phyloP scores from a whole-genome alignment of 2,329 filamentous ascomycete genomes.

The Mycosphaerella arachidis region DNA sequence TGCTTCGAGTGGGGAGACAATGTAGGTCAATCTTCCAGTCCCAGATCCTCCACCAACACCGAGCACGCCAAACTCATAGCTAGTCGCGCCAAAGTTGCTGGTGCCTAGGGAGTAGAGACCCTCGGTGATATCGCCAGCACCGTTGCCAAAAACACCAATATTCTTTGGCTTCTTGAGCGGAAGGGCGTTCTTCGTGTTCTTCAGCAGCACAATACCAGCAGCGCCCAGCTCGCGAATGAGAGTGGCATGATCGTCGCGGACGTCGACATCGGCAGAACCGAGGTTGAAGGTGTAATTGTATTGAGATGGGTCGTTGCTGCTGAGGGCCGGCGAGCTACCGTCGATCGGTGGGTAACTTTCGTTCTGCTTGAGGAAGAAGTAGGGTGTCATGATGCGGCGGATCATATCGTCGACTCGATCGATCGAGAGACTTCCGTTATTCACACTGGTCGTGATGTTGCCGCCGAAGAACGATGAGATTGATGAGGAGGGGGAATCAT shows the following conservation, averaged over 20 bases:
- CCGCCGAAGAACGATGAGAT: slow-evolving; percentile 24
- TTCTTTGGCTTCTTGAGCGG: slow-evolving; percentile 50
- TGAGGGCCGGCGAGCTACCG: slow-evolving; percentile 23
- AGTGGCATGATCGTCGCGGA: slow-evolving; percentile 33
- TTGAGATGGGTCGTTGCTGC: slow-evolving; percentile 6
- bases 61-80: slow-evolving; percentile 42
- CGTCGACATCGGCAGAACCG: slow-evolving; percentile 34
- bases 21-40: slow-evolving; percentile 36
- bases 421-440: slow-evolving; percentile 48
- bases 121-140: slow-evolving; percentile 45
- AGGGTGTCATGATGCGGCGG: slow-evolving; percentile 46
- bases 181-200: slow-evolving; percentile 48
- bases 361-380: slow-evolving; percentile 55
- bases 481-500: neutral
- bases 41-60: slow-evolving; percentile 41
- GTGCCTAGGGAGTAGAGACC: slow-evolving; percentile 40
- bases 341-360: slow-evolving; percentile 39
- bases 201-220: slow-evolving; percentile 42
- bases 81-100: slow-evolving; percentile 21
- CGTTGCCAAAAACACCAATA: slow-evolving; percentile 49
- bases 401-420: slow-evolving; percentile 58
- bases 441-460: slow-evolving; percentile 50
- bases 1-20: slow-evolving; percentile 41
- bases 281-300: slow-evolving; percentile 32
- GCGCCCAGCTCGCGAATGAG: slow-evolving; percentile 40